Conservation (phyloP, 805 yeast species). For the Wickerhamomyces canadensis region DNA sequence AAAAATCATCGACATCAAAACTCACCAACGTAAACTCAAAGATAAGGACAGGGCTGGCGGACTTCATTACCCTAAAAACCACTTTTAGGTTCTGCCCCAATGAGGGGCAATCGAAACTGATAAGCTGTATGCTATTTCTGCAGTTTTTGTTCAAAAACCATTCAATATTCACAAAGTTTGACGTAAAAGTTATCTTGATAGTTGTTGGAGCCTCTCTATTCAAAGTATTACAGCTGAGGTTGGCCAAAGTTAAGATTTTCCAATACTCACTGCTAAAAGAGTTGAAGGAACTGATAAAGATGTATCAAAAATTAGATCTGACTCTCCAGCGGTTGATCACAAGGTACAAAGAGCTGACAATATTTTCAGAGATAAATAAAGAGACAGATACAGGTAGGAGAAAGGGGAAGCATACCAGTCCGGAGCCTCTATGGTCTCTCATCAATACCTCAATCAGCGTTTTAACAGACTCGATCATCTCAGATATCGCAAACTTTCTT, state of each 20-base stretch:
- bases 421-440: conserved; percentile 9
- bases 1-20: conserved; percentile 9
- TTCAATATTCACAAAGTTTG: background rate
- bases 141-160: conserved; percentile 5
- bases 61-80: background rate
- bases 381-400: too few species aligned
- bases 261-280: conserved; percentile 13
- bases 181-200: background rate
- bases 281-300: conserved; percentile 14
- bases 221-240: background rate
- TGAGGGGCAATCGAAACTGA: background rate
- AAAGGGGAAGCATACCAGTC: conserved; percentile 1
- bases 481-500: conserved; percentile 22
- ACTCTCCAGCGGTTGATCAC: conserved; percentile 22
- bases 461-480: conserved; percentile 25
- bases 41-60: conserved; percentile 2
- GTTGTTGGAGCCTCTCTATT: background rate
- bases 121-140: background rate
- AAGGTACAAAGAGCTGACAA: conserved; percentile 25
- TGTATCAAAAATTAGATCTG: conserved; percentile 23
- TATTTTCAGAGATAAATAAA: conserved; percentile 17
- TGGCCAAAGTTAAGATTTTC: background rate
- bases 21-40: background rate
- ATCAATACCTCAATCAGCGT: conserved; percentile 30
- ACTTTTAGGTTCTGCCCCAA: background rate